Evolutionary conservation across 495 filamentous ascomycete species (phyloP), one percentile per base, ranked within the genome.

Genomic region (Tetracladium marchalianum): DNA sequence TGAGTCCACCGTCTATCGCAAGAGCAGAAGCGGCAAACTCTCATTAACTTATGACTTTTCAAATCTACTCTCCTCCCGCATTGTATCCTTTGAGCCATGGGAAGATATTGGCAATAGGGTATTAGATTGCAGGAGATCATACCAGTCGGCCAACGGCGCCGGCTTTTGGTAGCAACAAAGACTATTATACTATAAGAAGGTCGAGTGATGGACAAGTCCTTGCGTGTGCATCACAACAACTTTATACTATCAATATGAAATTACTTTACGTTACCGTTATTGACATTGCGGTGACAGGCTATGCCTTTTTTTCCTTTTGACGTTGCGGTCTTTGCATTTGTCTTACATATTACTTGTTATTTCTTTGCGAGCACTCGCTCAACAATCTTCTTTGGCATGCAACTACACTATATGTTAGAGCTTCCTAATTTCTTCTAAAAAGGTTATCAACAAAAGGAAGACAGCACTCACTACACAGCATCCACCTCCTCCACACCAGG

Each of bases 401-500:
- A 89, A 59, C 77, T 81, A 35, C 10, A 13, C 6, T 19, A 44
- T 15, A 36, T 13, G 11, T 52, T 12, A 49, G 19, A 24, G 6
- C 36, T 4, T 51, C 6, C 39, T 4, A 39, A 5, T n/a, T n/a
- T n/a, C n/a, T n/a, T n/a, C n/a, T n/a, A n/a, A n/a, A n/a, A n/a
- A 27, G 15, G 11, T 1, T 4, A 31, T 7, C 8, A 9, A 38
- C n/a, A 32, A 15, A 24, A 24, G 27, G 39, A 9, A 1, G 43
- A 16, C 31, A 43, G 11, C 22, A 72, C 82, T 68, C 65, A 87
- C 82, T 97, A 97, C 31, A 84, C 70, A 45, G 92, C 82, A 63
- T 98, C 89, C 48, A 98, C 80, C 56, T 85, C 79, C 54, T 78
- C 66, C 19, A 97, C 62, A 0, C 83, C 89, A 9, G 82, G 77